phyloP scores from a whole-genome alignment of 345 rosid species.

The Xanthoceras sorbifolium region DNA sequence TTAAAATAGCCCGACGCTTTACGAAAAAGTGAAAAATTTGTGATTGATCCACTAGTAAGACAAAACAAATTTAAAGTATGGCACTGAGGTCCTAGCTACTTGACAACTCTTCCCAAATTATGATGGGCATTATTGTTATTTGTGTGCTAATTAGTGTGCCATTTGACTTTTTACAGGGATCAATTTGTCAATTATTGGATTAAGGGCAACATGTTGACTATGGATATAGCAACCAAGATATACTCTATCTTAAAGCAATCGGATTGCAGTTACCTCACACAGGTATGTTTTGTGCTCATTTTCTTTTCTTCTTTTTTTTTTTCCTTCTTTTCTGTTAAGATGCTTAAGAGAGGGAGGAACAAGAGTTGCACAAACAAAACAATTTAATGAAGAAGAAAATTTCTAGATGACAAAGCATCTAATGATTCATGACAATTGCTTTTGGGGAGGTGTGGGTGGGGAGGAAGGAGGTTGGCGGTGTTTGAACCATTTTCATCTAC shows the following conservation, averaged over 20 bases:
- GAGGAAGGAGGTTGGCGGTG: background rate
- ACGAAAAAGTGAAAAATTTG: background rate
- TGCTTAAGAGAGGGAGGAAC: background rate
- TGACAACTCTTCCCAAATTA: background rate
- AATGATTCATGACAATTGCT: background rate
- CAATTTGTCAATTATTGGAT: conserved; percentile 83
- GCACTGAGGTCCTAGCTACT: background rate
- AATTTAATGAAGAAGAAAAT: background rate
- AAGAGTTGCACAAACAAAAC: background rate
- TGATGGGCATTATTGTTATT: background rate
- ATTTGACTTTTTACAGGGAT: conserved; percentile 49
- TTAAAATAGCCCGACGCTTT: too few species aligned
- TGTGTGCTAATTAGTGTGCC: conserved; percentile 13
- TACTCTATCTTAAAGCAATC: conserved; percentile 71
- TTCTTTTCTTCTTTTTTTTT: background rate
- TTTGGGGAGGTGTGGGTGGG: background rate
- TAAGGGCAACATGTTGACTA: conserved; percentile 70
- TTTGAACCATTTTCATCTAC: background rate
- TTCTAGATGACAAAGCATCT: background rate
- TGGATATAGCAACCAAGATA: conserved; percentile 72
- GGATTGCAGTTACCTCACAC: conserved; percentile 57
- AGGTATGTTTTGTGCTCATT: conserved; percentile 43
- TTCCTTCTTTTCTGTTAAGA: too few species aligned
- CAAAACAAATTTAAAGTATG: background rate
- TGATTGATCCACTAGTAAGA: background rate